phyloP scores from a whole-genome alignment of 345 rosid species.

The Lagerstroemia speciosa region DNA sequence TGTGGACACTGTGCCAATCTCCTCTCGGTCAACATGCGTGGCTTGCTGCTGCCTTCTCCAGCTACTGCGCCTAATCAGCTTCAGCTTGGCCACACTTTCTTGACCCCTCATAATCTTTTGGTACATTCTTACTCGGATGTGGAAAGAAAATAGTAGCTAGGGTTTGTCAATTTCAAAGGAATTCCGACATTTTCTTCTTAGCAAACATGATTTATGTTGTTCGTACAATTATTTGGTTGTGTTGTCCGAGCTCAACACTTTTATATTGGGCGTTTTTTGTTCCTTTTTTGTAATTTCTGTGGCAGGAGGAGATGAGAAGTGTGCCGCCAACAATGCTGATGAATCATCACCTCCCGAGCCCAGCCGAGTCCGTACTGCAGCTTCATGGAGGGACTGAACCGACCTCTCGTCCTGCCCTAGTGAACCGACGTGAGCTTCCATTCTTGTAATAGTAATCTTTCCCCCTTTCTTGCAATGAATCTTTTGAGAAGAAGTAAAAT shows the following conservation, averaged over 20 bases:
- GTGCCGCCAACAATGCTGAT: constrained; percentile 58
- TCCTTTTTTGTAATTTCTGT: neutral
- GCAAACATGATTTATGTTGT: no score
- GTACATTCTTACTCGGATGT: constrained; percentile 16
- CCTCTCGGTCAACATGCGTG: constrained; percentile 71
- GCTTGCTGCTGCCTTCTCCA: constrained; percentile 43
- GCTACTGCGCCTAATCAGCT: constrained; percentile 44
- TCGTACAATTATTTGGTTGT: no score
- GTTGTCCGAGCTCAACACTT: neutral
- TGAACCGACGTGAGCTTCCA: constrained; percentile 68
- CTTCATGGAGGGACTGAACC: constrained; percentile 46
- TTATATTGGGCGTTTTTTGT: neutral
- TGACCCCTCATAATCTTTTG: constrained; percentile 62
- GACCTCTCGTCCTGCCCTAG: constrained; percentile 55
- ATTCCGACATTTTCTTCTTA: no score
- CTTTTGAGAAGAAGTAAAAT: neutral
- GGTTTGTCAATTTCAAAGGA: neutral
- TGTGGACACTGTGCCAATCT: constrained; percentile 96
- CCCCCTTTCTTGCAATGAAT: neutral
- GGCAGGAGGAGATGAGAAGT: constrained; percentile 77
- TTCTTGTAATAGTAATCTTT: neutral
- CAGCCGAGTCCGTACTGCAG: constrained; percentile 45
- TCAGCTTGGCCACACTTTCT: constrained; percentile 67
- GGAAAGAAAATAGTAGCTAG: neutral
- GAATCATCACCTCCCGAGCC: constrained; percentile 42